These are phyloP conservation scores for Umbelopsis sp. DNA, from an alignment of 371 early-diverging fungal species.

Conservation along the genomic window DNA sequence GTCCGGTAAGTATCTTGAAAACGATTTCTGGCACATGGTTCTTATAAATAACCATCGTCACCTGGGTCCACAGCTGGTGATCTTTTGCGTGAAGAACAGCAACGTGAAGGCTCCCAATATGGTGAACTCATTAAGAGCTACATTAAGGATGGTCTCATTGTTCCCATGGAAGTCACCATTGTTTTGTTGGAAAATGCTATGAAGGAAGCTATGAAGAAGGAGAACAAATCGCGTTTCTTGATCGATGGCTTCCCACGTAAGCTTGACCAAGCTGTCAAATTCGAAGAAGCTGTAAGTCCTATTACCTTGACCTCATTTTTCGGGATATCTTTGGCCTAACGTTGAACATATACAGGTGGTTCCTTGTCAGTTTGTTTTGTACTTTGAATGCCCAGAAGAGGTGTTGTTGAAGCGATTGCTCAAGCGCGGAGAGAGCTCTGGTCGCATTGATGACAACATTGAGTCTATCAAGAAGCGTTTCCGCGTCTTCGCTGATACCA, in stretches of 20 bases:
- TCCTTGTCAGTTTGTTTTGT: conserved; percentile 73
- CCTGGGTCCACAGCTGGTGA: conserved; percentile 79
- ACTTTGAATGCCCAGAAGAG: conserved; percentile 93
- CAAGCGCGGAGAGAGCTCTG: conserved; percentile 91
- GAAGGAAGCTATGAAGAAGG: conserved; percentile 62
- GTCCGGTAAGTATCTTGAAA: conserved; percentile 64
- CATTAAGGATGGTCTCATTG: conserved; percentile 94
- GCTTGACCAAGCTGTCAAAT: conserved; percentile 92
- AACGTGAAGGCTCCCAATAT: conserved; percentile 81
- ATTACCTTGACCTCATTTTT: conserved; percentile 13
- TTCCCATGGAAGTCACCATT: conserved; percentile 95
- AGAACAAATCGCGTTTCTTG: conserved; percentile 72
- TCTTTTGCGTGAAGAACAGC: conserved; percentile 89
- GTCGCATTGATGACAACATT: conserved; percentile 93
- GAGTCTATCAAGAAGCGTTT: conserved; percentile 96
- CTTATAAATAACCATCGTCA: background rate
- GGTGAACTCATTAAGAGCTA: conserved; percentile 89
- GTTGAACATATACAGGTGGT: conserved; percentile 53
- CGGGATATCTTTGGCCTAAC: background rate
- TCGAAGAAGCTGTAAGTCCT: conserved; percentile 82
- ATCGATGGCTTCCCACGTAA: conserved; percentile 97
- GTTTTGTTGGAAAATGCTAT: conserved; percentile 88
- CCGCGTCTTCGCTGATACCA: conserved; percentile 79
- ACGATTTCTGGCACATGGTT: background rate
- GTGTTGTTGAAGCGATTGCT: conserved; percentile 86